phyloP scores from a whole-genome alignment of 495 filamentous ascomycete genomes.

The Durotheca rogersii region DNA sequence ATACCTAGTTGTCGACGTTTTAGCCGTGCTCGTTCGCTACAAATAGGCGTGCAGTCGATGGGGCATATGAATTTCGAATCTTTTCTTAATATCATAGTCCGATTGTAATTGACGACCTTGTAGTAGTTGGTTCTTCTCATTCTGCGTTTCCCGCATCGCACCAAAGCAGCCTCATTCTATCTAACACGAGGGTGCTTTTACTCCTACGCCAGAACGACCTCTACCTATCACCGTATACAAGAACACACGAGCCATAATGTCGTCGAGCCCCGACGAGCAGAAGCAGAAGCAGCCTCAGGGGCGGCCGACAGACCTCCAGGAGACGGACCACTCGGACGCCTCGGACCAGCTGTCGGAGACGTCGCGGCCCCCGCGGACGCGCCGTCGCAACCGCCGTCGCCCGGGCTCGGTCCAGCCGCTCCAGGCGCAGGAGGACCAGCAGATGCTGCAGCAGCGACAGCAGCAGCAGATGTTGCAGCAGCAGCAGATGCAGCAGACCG shows the following conservation, averaged over 20 bases:
- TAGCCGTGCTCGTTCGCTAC: slow-evolving; percentile 5
- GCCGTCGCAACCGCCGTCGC: slow-evolving; percentile 27
- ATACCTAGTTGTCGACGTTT: slow-evolving; percentile 12
- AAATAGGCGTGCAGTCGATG: slow-evolving; percentile 21
- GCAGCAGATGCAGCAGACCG: slow-evolving; percentile 19
- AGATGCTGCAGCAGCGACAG: slow-evolving; percentile 33
- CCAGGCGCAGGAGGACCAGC: slow-evolving; percentile 28
- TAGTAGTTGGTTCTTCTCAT: too few species aligned
- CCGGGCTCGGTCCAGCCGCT: slow-evolving; percentile 24
- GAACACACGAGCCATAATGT: slow-evolving; percentile 18
- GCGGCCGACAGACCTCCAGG: slow-evolving; percentile 14
- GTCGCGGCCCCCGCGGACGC: slow-evolving; percentile 27
- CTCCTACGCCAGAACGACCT: background rate
- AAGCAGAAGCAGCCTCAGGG: slow-evolving; percentile 9
- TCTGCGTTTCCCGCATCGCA: too few species aligned
- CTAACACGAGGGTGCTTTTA: too few species aligned
- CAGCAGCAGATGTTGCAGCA: slow-evolving; percentile 27
- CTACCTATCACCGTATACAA: background rate
- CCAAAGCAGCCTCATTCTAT: too few species aligned
- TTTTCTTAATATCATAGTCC: too few species aligned
- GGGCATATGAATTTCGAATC: too few species aligned
- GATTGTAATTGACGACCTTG: too few species aligned
- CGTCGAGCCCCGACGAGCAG: slow-evolving; percentile 22
- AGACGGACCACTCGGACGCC: slow-evolving; percentile 25
- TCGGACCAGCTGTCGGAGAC: slow-evolving; percentile 50